These are phyloP conservation scores for Plasmodium adleri DNA, from an alignment of 169 alveolate species.

Conservation along the genomic window DNA sequence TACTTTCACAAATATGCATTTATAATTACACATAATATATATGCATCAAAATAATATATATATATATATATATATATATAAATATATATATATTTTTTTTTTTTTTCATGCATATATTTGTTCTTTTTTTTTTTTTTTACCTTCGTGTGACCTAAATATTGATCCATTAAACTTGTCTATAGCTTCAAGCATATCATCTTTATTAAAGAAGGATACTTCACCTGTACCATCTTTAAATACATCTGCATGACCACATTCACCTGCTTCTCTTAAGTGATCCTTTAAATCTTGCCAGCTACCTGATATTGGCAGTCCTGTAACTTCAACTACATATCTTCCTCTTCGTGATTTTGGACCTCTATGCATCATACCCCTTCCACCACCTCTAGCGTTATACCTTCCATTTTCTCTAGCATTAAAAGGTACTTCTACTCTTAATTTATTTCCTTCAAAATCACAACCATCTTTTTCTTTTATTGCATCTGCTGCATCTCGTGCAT, in stretches of 20 bases:
- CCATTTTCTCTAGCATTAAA: slow-evolving; percentile 82
- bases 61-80: no score
- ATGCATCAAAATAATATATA: no score
- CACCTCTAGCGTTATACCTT: slow-evolving; percentile 40
- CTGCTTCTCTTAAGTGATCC: slow-evolving; percentile 92
- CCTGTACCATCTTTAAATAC: slow-evolving; percentile 91
- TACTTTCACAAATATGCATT: no score
- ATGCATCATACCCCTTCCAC: slow-evolving; percentile 65
- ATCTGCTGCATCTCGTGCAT: slow-evolving; percentile 90
- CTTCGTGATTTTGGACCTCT: slow-evolving; percentile 64
- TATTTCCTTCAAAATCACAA: slow-evolving; percentile 83
- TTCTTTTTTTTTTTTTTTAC: slow-evolving; percentile 78
- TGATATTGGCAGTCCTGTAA: slow-evolving; percentile 85
- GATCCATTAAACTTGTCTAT: slow-evolving; percentile 89
- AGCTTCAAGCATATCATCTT: slow-evolving; percentile 90
- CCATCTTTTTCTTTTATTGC: slow-evolving; percentile 90
- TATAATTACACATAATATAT: no score
- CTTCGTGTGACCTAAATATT: slow-evolving; percentile 90
- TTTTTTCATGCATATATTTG: not conserved
- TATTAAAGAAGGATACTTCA: slow-evolving; percentile 88
- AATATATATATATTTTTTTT: no score
- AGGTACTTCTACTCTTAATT: slow-evolving; percentile 89
- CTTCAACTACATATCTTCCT: slow-evolving; percentile 79
- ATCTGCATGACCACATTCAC: slow-evolving; percentile 93
- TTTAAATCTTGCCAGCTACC: slow-evolving; percentile 92